These are phyloP conservation scores for Geopyxis carbonaria DNA, from an alignment of 495 filamentous ascomycete genomes.

Conservation along the genomic window DNA sequence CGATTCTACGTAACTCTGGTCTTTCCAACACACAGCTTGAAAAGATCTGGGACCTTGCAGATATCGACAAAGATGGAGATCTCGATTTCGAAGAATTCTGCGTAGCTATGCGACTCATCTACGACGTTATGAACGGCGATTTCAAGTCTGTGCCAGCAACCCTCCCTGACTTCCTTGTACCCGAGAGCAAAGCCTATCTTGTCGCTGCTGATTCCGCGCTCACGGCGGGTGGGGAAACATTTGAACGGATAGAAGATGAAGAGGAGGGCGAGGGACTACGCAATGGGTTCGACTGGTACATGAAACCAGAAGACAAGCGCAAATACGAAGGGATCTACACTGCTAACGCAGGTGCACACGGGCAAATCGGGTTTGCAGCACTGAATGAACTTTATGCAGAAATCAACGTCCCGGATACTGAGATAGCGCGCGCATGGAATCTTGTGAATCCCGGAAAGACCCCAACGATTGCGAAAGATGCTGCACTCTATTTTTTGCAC, in stretches of 20 bases:
- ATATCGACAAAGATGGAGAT: slow-evolving; percentile 91
- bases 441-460: slow-evolving; percentile 76
- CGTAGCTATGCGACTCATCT: slow-evolving; percentile 93
- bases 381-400: slow-evolving; percentile 73
- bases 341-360: slow-evolving; percentile 67
- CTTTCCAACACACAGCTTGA: slow-evolving; percentile 89
- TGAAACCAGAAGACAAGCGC: slow-evolving; percentile 71
- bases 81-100: slow-evolving; percentile 99
- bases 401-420: slow-evolving; percentile 89
- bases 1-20: slow-evolving; percentile 87
- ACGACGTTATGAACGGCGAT: slow-evolving; percentile 92
- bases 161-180: slow-evolving; percentile 89
- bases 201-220: slow-evolving; percentile 78
- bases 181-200: slow-evolving; percentile 89
- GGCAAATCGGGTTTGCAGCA: slow-evolving; percentile 65
- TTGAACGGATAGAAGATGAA: slow-evolving; percentile 61
- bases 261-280: slow-evolving; percentile 70
- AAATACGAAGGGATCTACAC: slow-evolving; percentile 95
- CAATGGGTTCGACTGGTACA: slow-evolving; percentile 98
- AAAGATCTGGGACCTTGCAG: slow-evolving; percentile 90
- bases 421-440: slow-evolving; percentile 89
- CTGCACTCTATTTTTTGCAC: slow-evolving; percentile 82
- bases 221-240: slow-evolving; percentile 52
- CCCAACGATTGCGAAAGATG: slow-evolving; percentile 77
- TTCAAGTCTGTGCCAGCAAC: slow-evolving; percentile 63